Percentiles rank a stretch among this genome's conserved stretches.
Evolutionary conservation across 192 early-diverging fungal genomes (phyloP).

Genomic region (Coemansia sp.): DNA sequence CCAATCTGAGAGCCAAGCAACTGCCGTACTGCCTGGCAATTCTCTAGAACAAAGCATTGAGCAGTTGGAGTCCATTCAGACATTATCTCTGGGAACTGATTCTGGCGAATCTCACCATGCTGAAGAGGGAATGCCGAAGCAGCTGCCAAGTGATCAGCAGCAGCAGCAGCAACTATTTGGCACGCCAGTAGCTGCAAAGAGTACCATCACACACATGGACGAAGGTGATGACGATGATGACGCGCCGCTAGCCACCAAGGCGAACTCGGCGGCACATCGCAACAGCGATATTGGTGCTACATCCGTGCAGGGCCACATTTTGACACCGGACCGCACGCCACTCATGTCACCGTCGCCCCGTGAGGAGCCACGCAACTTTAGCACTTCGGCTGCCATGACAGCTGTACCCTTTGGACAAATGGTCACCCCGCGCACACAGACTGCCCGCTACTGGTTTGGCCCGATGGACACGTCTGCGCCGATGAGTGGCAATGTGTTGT

Average conservation of each 20-base stretch:
- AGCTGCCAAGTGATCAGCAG: too few relatives aligned
- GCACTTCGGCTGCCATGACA: conserved; percentile 3
- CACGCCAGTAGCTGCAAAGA: too few relatives aligned
- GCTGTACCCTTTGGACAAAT: conserved; percentile 4
- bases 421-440: conserved; percentile 43
- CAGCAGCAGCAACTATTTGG: too few relatives aligned
- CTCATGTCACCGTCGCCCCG: conserved; percentile 21
- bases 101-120: too few relatives aligned
- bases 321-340: conserved; percentile 26
- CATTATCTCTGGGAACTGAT: not conserved
- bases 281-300: conserved; percentile 1
- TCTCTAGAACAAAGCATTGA: not conserved
- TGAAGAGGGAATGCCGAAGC: not conserved
- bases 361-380: not conserved
- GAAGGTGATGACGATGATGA: not conserved
- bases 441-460: conserved; percentile 46
- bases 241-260: too few relatives aligned
- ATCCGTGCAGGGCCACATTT: not conserved
- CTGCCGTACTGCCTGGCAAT: conserved; percentile 9
- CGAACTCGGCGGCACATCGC: not conserved
- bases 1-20: conserved; percentile 23
- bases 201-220: conserved; percentile 2
- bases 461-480: conserved; percentile 35
- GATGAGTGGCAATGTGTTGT: too few relatives aligned
- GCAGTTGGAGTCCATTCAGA: conserved; percentile 1